Evolutionary conservation across 1,284 basidiomycete genomes (phyloP).

Genomic region (Porogramme epimiltina): DNA sequence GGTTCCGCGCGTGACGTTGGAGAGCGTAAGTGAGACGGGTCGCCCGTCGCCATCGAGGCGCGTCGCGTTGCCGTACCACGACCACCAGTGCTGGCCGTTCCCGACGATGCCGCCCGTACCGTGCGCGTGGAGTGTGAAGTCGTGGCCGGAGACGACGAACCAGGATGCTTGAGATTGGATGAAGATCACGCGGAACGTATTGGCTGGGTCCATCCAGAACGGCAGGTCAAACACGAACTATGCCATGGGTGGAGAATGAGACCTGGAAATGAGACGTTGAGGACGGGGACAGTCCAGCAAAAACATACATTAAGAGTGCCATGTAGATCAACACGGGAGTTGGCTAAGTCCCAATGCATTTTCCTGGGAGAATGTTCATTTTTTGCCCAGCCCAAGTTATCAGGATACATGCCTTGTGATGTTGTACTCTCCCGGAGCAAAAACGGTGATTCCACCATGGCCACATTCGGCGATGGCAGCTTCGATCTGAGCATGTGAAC

Average conservation of each 20-base stretch:
- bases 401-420: constrained; percentile 46
- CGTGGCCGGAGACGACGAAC: constrained; percentile 61
- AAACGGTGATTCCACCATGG: constrained; percentile 48
- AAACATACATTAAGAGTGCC: constrained; percentile 45
- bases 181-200: constrained; percentile 63
- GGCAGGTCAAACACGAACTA: constrained; percentile 59
- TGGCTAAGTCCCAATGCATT: constrained; percentile 61
- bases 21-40: constrained; percentile 62
- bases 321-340: constrained; percentile 52
- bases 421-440: constrained; percentile 49
- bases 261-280: neutral
- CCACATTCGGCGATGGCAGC: constrained; percentile 57
- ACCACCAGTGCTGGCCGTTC: constrained; percentile 61
- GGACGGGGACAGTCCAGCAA: neutral
- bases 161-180: constrained; percentile 69
- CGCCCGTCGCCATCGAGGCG: constrained; percentile 60
- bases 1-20: constrained; percentile 45
- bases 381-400: neutral
- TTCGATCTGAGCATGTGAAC: constrained; percentile 38
- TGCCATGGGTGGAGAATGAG: neutral
- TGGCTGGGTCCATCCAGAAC: constrained; percentile 60
- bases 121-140: constrained; percentile 64
- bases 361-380: constrained; percentile 38
- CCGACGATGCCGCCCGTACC: constrained; percentile 63
- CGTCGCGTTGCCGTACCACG: constrained; percentile 45